Base-by-base conservation (phyloP, 495 filamentous ascomycete species). In the Clohesyomyces aquaticus region DNA sequence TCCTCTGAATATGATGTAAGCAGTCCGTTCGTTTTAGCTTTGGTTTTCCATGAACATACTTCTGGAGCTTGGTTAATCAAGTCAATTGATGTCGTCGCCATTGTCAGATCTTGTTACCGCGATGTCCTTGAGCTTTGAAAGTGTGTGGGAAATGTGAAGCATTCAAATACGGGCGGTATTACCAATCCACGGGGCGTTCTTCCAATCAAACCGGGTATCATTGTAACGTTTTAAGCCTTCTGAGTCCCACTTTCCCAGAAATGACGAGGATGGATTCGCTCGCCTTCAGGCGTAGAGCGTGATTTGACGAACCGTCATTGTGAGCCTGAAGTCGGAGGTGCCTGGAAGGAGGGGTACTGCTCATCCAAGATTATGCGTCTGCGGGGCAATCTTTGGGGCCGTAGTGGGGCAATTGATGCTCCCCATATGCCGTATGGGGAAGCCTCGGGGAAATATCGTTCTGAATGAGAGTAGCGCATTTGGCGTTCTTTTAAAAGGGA, bases 11-110 rank as follows among this genome's bases (percentile, higher is more conserved):
- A 32, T 38, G 32, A 0, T 43, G 29, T 67, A 4, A 67, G 52
- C 45, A 10, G 42, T n/a, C 10, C 16, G 19, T 26, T 10, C 10
- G 4, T 10, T 11, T 52, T 19, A 10, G 16, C 4, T 6, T 2
- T 16, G 10, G 19, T 38, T n/a, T 25, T 29, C n/a, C 26, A 16
- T 11, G n/a, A 10, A 23, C 65, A 25, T 48, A 59, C 65, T 43
- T 68, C 53, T 9, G 65, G 65, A 14, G 65, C 65, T 49, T 63
- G 43, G 59, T 63, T 68, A 1, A 68, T 57, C 47, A 63, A 42
- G 45, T 68, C 65, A 14, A 68, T n/a, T 22, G 65, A 63, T n/a
- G n/a, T n/a, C 14, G 25, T 66, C 46, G 45, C 19, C 53, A 57
- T 65, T 14, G 18, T 50, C 2, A 41, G 14, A 38, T 38, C 6